phyloP scores from a whole-genome alignment of 2,329 filamentous ascomycete genomes.

The Magnaporthiopsis rhizophila region DNA sequence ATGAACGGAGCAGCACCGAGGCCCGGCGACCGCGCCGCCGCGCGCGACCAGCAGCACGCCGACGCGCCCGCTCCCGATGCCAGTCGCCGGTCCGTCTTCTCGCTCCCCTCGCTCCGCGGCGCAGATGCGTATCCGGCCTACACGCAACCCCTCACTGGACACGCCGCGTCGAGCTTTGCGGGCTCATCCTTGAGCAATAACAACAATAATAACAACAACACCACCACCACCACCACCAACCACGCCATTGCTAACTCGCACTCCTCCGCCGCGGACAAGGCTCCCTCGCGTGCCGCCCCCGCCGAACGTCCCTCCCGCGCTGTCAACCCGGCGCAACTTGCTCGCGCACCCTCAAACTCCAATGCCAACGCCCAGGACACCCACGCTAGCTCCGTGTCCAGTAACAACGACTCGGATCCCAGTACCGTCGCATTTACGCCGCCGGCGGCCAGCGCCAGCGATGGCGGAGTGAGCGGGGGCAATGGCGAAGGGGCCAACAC shows the following conservation, averaged over 20 bases:
- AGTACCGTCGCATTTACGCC: conserved; percentile 35
- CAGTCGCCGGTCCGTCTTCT: conserved; percentile 4
- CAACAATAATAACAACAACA: not conserved
- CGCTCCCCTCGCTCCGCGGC: conserved; percentile 7
- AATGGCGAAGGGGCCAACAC: conserved; percentile 21
- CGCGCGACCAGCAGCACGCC: conserved; percentile 1
- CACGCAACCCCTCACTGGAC: not conserved
- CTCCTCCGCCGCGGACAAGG: not conserved
- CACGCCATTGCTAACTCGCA: not conserved
- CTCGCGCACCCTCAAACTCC: conserved; percentile 4
- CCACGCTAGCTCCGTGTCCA: conserved; percentile 27
- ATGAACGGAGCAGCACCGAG: conserved; percentile 6
- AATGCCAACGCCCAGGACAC: conserved; percentile 26
- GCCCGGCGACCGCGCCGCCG: conserved; percentile 5
- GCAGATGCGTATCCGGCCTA: conserved; percentile 2
- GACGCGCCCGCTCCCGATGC: conserved; percentile 2
- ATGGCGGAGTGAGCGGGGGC: conserved; percentile 31
- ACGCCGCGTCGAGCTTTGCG: not conserved
- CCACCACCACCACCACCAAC: conserved; percentile 4
- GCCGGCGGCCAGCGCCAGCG: conserved; percentile 32
- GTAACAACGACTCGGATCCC: conserved; percentile 26
- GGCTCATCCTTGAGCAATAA: not conserved
- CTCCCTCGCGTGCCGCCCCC: not conserved
- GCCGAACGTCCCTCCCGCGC: too few species aligned
- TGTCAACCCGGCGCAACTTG: not conserved